Conservation (phyloP, 179 eudicot genomes). For the Spinacia oleracea region DNA sequence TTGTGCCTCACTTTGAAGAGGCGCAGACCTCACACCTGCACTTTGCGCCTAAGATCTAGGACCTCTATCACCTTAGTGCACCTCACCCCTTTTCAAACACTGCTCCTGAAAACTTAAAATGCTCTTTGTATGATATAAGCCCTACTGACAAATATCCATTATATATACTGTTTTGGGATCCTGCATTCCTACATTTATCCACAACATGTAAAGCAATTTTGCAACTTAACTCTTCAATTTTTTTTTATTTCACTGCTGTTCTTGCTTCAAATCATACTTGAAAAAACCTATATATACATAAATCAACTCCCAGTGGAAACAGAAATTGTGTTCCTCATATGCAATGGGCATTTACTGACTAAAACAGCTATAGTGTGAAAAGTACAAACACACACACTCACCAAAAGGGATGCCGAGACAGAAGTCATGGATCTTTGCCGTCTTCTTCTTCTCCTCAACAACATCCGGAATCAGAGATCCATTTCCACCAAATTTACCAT, state of each 20-base stretch:
- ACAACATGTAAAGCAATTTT: background rate
- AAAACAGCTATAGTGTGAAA: background rate
- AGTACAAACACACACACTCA: constrained; percentile 28
- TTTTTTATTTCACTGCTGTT: background rate
- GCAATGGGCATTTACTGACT: background rate
- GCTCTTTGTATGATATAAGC: no score
- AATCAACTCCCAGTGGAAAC: background rate
- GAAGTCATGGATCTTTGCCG: constrained; percentile 83
- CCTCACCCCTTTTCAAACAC: background rate
- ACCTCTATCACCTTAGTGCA: background rate
- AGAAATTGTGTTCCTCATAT: background rate
- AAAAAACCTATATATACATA: background rate
- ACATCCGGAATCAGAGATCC: constrained; percentile 39
- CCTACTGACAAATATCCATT: no score
- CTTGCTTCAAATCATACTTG: background rate
- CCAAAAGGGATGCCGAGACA: constrained; percentile 87
- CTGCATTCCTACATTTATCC: background rate
- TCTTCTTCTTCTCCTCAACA: constrained; percentile 41
- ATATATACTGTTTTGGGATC: no score
- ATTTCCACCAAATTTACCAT: constrained; percentile 37
- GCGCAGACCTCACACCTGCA: background rate
- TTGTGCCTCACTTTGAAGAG: no score
- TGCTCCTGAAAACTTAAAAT: no score
- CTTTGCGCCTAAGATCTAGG: background rate
- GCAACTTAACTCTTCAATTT: background rate